Conservation (phyloP, 345 rosid species). For the Sisymbrium irio region DNA sequence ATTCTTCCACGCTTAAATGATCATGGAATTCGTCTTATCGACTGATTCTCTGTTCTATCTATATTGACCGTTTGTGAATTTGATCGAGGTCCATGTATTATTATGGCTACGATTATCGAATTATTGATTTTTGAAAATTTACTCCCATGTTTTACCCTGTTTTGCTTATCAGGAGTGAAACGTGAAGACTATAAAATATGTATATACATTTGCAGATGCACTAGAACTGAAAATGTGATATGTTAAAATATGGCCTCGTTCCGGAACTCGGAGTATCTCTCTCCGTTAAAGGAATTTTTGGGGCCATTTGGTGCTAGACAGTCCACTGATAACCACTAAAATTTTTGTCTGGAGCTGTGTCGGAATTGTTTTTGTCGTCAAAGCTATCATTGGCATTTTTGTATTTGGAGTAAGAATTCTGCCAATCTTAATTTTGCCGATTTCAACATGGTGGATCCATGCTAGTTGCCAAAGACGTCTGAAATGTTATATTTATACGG, state of each 20-base stretch:
- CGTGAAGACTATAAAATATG: neutral
- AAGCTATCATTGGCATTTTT: no score
- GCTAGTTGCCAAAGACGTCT: neutral
- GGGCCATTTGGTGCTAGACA: neutral
- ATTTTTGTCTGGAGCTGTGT: neutral
- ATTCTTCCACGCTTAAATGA: neutral
- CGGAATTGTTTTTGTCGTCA: no score
- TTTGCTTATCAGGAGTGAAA: neutral
- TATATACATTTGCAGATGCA: neutral
- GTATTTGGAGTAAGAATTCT: no score
- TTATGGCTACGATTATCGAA: neutral
- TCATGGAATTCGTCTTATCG: neutral
- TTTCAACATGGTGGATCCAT: neutral
- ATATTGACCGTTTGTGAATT: neutral
- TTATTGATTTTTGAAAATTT: neutral
- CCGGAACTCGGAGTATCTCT: neutral
- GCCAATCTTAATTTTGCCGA: neutral
- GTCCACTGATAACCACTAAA: neutral
- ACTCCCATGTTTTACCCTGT: no score
- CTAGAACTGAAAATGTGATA: neutral
- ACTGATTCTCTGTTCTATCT: no score
- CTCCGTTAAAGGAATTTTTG: neutral
- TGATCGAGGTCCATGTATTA: neutral
- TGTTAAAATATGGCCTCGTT: neutral
- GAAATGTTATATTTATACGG: no score